Percentiles rank a stretch among this genome's conserved stretches.
These are phyloP conservation scores for Diaporthe caulivora DNA, from an alignment of 2,329 filamentous ascomycete species.

Conservation along the genomic window DNA sequence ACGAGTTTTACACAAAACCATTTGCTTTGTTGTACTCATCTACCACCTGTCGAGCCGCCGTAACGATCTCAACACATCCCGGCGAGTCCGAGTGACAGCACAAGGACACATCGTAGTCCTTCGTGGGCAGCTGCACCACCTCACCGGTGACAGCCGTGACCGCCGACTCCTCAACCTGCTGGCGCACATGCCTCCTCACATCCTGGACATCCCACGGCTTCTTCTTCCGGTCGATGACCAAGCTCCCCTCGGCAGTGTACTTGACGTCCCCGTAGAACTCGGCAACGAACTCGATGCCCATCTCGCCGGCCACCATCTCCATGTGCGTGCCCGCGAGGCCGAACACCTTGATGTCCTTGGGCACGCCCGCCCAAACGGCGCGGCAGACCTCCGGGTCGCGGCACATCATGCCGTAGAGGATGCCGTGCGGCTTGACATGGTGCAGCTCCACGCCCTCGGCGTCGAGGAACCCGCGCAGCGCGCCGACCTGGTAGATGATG, in stretches of 20 bases:
- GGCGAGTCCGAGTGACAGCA: conserved; percentile 63
- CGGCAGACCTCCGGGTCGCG: conserved; percentile 43
- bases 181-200: conserved; percentile 54
- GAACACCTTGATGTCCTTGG: conserved; percentile 42
- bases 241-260: conserved; percentile 43
- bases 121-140: conserved; percentile 52
- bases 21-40: conserved; percentile 54
- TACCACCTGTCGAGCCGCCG: conserved; percentile 52
- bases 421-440: conserved; percentile 71
- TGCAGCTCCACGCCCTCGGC: conserved; percentile 67
- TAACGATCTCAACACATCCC: conserved; percentile 57
- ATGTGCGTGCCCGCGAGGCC: conserved; percentile 46
- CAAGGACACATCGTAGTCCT: conserved; percentile 56
- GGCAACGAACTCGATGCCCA: conserved; percentile 45
- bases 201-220: conserved; percentile 59
- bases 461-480: conserved; percentile 70
- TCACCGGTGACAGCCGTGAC: conserved; percentile 57
- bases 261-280: conserved; percentile 48
- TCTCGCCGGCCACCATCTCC: conserved; percentile 44
- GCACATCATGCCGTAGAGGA: conserved; percentile 47
- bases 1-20: neutral
- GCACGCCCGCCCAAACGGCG: conserved; percentile 45
- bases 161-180: conserved; percentile 55
- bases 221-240: conserved; percentile 63
- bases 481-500: conserved; percentile 73